These are phyloP conservation scores for Simplicillium sp. DNA, from an alignment of 2,329 filamentous ascomycete species.

Conservation along the genomic window DNA sequence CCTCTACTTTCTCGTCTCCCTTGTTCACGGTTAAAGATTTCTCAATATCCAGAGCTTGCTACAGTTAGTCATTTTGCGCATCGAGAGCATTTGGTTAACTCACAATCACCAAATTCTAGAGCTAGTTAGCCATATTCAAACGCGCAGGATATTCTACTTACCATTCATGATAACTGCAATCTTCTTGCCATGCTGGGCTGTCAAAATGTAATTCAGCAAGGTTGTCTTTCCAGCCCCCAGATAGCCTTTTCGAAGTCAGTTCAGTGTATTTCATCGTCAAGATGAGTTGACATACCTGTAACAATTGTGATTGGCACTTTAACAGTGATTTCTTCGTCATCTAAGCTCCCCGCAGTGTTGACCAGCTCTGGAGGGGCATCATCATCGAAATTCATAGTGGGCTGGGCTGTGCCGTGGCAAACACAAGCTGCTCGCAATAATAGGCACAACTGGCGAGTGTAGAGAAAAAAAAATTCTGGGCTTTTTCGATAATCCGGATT, in stretches of 20 bases:
- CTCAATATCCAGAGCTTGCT: constrained; percentile 81
- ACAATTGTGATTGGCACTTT: constrained; percentile 82
- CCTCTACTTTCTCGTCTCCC: constrained; percentile 71
- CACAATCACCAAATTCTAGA: constrained; percentile 73
- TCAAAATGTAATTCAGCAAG: constrained; percentile 89
- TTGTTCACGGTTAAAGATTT: constrained; percentile 89
- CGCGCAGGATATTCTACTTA: constrained; percentile 14
- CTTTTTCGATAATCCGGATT: too few relatives aligned
- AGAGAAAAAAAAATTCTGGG: too few relatives aligned
- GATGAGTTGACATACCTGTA: constrained; percentile 45
- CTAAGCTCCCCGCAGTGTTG: constrained; percentile 27
- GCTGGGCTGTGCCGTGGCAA: too few relatives aligned
- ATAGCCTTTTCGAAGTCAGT: constrained; percentile 55
- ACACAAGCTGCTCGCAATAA: too few relatives aligned
- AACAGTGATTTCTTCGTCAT: constrained; percentile 34
- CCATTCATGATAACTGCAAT: constrained; percentile 97
- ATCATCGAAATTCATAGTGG: constrained; percentile 53
- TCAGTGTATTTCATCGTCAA: background rate
- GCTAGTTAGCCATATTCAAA: background rate
- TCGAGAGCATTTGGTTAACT: constrained; percentile 18
- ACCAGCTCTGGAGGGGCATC: constrained; percentile 59
- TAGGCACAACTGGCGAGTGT: too few relatives aligned
- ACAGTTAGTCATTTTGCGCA: background rate
- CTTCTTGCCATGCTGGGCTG: constrained; percentile 90
- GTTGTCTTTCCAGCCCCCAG: constrained; percentile 94